Evolutionary conservation across 2,329 filamentous ascomycete species (phyloP).

Genomic region (Xylariaceae sp.): DNA sequence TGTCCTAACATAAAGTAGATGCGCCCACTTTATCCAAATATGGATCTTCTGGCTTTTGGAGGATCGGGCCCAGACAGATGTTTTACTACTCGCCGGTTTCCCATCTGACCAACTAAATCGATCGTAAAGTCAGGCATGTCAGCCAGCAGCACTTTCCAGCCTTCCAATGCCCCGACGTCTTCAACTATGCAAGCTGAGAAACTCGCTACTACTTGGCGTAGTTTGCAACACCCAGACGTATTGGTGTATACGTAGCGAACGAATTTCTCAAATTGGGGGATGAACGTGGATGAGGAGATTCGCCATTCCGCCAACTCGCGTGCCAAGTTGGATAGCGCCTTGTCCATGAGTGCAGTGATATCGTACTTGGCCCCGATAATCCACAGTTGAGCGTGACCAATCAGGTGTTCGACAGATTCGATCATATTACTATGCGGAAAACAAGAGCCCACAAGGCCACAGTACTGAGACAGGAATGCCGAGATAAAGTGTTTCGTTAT

Average conservation of each 20-base stretch:
- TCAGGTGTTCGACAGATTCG: neutral
- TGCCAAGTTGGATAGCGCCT: neutral
- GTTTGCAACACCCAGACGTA: neutral
- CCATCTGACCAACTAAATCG: neutral
- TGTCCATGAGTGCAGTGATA: neutral
- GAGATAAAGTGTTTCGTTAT: neutral
- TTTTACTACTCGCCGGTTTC: neutral
- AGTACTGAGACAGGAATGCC: neutral
- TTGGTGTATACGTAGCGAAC: neutral
- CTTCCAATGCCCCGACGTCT: neutral
- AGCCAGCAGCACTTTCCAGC: neutral
- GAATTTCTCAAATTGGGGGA: neutral
- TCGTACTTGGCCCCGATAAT: neutral
- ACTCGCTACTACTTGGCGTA: neutral
- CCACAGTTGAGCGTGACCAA: neutral
- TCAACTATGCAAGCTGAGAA: neutral
- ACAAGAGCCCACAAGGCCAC: neutral
- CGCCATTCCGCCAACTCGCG: neutral
- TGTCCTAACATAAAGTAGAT: no score
- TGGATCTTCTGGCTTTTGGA: neutral
- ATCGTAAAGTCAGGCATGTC: neutral
- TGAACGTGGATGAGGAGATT: neutral
- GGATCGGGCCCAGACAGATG: no score
- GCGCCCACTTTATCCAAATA: neutral
- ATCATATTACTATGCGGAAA: neutral